Percentiles rank a stretch among this genome's conserved stretches.
These are phyloP conservation scores for Reutealis trisperma DNA, from an alignment of 345 rosid genomes.

Conservation along the genomic window DNA sequence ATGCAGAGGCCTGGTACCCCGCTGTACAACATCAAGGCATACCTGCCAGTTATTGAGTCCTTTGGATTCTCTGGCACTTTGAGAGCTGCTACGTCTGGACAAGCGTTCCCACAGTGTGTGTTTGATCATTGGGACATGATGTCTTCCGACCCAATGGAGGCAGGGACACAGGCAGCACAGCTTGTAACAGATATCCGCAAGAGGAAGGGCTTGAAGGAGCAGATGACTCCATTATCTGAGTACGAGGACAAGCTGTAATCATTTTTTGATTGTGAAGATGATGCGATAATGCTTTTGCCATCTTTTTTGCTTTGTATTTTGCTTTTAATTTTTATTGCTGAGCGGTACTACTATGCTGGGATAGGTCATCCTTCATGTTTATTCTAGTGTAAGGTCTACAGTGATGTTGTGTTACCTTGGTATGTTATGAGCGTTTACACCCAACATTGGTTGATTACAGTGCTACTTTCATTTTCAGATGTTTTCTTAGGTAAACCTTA, in stretches of 20 bases:
- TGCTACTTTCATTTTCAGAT: neutral
- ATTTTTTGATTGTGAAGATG: too few species aligned
- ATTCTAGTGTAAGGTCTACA: neutral
- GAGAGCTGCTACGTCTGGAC: conserved; percentile 82
- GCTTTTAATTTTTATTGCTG: neutral
- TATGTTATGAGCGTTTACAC: neutral
- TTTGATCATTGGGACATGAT: conserved; percentile 92
- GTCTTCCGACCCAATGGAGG: conserved; percentile 65
- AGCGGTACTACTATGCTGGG: neutral
- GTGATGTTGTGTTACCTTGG: neutral
- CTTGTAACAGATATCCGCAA: conserved; percentile 62
- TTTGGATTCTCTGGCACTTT: conserved; percentile 70
- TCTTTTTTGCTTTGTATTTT: neutral
- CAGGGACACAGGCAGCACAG: conserved; percentile 54
- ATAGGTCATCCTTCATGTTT: neutral
- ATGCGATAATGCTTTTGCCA: too few species aligned
- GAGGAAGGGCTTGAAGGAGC: conserved; percentile 87
- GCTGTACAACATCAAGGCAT: conserved; percentile 79
- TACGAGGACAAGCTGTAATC: conserved; percentile 72
- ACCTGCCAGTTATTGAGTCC: conserved; percentile 73
- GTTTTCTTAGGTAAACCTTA: neutral
- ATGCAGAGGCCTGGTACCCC: conserved; percentile 88
- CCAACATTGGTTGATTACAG: neutral
- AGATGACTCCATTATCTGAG: conserved; percentile 76
- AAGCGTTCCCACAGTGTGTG: conserved; percentile 82